Evolutionary conservation across 2,329 filamentous ascomycete genomes (phyloP), one percentile per base, ranked within the genome.

Genomic region (Stenocarpella maydis): DNA sequence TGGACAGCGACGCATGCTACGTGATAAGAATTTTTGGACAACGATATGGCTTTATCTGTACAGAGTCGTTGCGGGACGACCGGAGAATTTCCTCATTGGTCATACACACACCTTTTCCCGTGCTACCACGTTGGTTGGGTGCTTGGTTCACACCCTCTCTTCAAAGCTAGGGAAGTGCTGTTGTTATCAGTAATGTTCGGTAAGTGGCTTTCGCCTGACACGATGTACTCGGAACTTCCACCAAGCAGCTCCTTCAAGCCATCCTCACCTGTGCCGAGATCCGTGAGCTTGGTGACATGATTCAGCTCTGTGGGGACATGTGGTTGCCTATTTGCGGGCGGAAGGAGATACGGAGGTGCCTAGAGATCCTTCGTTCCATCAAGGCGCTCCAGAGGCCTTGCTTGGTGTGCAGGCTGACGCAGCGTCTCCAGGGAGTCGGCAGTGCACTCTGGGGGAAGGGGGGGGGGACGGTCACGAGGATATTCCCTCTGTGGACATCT

Each of bases 261-360:
- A 63, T 53, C 54, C 58, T 65, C 3, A 69, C 58, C 55, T 65
- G 6, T 26, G 24, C 67, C 58, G 26, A 69, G 9, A 55, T 69
- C 66, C 45, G 67, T 65, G 6, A 69, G 34, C 47, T 69, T 69
- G 8, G 31, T 21, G 19, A 65, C n/a, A 17, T 34, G 67, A 24
- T 65, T 47, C 0, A 47, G 31, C 28, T 68, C 55, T 24, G n/a
- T 65, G 41, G 58, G 55, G 34, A 47, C n/a, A 47, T 69, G 55
- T 28, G 47, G 24, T 19, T 28, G 49, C 17, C 65, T 26, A 1
- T 28, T 4, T n/a, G 34, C 58, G 50, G 67, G 37, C 37, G 3
- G n/a, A 31, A 69, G 58, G 26, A 65, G 67, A 45, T 65, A 65
- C 5, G 49, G 49, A 17, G 58, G 67, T 28, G 67, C 67, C 67